Evolutionary conservation across 1,284 basidiomycete genomes (phyloP).

Genomic region (Moniliella sp.): DNA sequence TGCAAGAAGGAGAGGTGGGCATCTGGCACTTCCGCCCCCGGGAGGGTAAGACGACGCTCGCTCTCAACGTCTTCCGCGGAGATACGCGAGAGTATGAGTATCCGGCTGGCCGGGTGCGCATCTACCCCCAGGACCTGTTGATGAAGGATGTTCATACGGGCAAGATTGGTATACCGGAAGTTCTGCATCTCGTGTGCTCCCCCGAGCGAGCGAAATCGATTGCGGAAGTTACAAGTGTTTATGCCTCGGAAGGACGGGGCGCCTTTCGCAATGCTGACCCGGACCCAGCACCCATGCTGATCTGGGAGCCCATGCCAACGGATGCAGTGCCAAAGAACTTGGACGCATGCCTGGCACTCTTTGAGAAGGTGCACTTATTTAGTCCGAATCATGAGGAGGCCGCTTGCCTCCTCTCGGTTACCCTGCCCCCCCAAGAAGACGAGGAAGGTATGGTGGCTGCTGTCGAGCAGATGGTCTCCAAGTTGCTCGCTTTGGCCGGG

Average conservation of each 20-base stretch:
- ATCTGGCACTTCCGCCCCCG: constrained; percentile 40
- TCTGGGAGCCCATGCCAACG: constrained; percentile 62
- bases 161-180: constrained; percentile 37
- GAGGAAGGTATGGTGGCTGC: neutral
- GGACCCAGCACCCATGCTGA: constrained; percentile 46
- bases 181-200: constrained; percentile 71
- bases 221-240: constrained; percentile 43
- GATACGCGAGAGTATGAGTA: constrained; percentile 57
- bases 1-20: too few relatives aligned
- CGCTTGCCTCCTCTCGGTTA: constrained; percentile 26
- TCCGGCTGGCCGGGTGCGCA: constrained; percentile 49
- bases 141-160: too few relatives aligned
- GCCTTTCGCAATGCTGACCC: neutral
- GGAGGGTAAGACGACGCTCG: constrained; percentile 51
- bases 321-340: neutral
- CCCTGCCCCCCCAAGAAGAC: neutral
- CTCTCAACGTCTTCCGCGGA: constrained; percentile 56
- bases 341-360: neutral
- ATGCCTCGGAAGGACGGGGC: constrained; percentile 21
- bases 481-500: neutral
- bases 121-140: constrained; percentile 53
- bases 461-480: neutral
- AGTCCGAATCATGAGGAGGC: constrained; percentile 39
- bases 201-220: constrained; percentile 50
- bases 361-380: neutral